These are phyloP conservation scores for Trichoderma koningii DNA, from an alignment of 2,329 filamentous ascomycete species.

Conservation along the genomic window DNA sequence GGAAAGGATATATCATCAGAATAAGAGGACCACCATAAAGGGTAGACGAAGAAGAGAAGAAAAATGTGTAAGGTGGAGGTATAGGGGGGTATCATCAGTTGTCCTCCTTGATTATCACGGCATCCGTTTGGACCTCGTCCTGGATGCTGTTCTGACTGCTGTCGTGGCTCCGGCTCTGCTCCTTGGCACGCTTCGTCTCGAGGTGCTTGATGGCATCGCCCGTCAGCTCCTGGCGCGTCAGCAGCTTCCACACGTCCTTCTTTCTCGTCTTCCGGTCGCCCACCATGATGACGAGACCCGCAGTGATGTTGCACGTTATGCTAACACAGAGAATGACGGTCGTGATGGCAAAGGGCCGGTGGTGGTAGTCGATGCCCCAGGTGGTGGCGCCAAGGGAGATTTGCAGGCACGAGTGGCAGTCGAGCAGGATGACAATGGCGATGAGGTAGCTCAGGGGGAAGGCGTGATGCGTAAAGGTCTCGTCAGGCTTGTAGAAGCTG, in stretches of 20 bases:
- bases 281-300: slow-evolving; percentile 73
- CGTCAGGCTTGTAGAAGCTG: slow-evolving; percentile 87
- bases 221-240: slow-evolving; percentile 77
- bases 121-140: slow-evolving; percentile 3
- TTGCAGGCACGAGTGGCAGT: slow-evolving; percentile 78
- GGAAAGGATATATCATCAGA: neutral
- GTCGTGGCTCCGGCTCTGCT: slow-evolving; percentile 24
- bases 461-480: slow-evolving; percentile 77
- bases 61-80: neutral
- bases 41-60: neutral
- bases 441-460: slow-evolving; percentile 76
- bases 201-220: slow-evolving; percentile 55
- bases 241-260: slow-evolving; percentile 78
- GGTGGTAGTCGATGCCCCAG: slow-evolving; percentile 73
- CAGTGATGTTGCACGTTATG: slow-evolving; percentile 75
- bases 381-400: slow-evolving; percentile 77
- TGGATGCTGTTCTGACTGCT: slow-evolving; percentile 8
- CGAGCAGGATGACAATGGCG: slow-evolving; percentile 75
- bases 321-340: slow-evolving; percentile 79
- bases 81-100: neutral
- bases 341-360: slow-evolving; percentile 70
- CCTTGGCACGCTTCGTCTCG: slow-evolving; percentile 34
- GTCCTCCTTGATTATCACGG: slow-evolving; percentile 11
- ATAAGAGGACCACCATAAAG: neutral
- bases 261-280: slow-evolving; percentile 78